A percentile compares a stretch with the other conserved stretches of the same genome.
phyloP scores from a whole-genome alignment of 2,329 filamentous ascomycete species.

The Xylariaceae sp. region DNA sequence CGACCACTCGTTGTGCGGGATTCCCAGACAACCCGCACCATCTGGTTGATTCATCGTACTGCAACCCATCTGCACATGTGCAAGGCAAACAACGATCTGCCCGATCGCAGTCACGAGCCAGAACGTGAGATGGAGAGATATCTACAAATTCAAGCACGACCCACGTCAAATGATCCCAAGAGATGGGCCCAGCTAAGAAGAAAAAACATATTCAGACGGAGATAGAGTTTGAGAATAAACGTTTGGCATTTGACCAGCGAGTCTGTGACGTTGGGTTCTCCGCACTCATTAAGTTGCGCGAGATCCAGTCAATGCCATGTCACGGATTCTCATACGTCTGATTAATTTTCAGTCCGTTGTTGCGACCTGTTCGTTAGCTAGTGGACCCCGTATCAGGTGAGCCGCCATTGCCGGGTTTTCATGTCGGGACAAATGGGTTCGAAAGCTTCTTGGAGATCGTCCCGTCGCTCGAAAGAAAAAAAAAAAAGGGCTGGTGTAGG shows the following conservation, averaged over 20 bases:
- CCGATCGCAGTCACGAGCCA: conserved; percentile 3
- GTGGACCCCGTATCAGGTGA: conserved; percentile 23
- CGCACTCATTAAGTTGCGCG: not conserved
- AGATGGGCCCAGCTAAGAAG: not conserved
- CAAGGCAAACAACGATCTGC: conserved; percentile 1
- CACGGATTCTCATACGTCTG: not conserved
- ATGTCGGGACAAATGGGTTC: conserved; percentile 4
- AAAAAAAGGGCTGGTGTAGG: conserved; percentile 6
- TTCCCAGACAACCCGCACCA: not conserved
- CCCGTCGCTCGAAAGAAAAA: conserved; percentile 13
- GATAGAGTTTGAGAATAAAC: not conserved
- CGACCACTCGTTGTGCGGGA: not conserved
- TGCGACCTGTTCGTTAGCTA: not conserved
- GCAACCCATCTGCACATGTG: conserved; percentile 2
- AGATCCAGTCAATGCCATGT: not conserved
- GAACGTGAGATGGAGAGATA: not conserved
- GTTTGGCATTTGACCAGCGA: not conserved
- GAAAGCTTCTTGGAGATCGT: conserved; percentile 11
- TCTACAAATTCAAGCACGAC: not conserved
- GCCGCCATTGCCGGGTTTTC: conserved; percentile 20
- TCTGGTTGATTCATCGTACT: not conserved
- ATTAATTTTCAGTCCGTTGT: not conserved
- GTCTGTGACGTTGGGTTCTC: not conserved
- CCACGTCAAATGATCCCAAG: no score
- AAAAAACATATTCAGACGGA: not conserved